Conservation (phyloP, 768 basidiomycete species). For the Boletus bicolor region DNA sequence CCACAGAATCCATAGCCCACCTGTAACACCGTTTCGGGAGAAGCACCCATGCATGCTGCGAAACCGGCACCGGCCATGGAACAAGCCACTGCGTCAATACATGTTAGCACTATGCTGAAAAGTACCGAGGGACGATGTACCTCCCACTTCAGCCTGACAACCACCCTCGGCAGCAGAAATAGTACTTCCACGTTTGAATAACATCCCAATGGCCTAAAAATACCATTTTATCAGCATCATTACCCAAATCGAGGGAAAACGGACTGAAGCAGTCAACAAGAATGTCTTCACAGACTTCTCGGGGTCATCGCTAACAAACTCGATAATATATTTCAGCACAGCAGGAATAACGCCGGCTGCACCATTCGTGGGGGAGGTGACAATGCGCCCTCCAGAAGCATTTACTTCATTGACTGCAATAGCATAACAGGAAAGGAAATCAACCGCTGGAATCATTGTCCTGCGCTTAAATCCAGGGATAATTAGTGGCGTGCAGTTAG, state of each 20-base stretch:
- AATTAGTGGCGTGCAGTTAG: conserved; percentile 1
- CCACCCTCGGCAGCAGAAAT: conserved; percentile 96
- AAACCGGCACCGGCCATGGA: conserved; percentile 96
- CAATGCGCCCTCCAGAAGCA: conserved; percentile 88
- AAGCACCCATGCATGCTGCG: conserved; percentile 90
- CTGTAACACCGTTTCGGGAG: conserved; percentile 80
- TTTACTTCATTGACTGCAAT: conserved; percentile 96
- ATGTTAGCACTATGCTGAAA: neutral
- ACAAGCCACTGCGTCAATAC: conserved; percentile 65
- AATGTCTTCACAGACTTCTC: conserved; percentile 88
- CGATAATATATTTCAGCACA: conserved; percentile 84
- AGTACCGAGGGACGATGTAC: conserved; percentile 35
- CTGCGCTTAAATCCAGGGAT: conserved; percentile 49
- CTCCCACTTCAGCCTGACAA: conserved; percentile 94
- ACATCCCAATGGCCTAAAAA: conserved; percentile 81
- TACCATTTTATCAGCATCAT: conserved; percentile 7
- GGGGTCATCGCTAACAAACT: conserved; percentile 90
- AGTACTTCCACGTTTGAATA: conserved; percentile 96
- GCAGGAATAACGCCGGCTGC: conserved; percentile 93
- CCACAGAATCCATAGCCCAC: conserved; percentile 32
- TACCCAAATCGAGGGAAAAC: conserved; percentile 22
- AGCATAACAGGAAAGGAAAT: conserved; percentile 91
- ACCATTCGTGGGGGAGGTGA: conserved; percentile 93
- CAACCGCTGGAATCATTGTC: conserved; percentile 88
- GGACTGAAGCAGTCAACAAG: conserved; percentile 80